Base-by-base conservation (phyloP, 331 rosid species). In the Dryas integrifolia region DNA sequence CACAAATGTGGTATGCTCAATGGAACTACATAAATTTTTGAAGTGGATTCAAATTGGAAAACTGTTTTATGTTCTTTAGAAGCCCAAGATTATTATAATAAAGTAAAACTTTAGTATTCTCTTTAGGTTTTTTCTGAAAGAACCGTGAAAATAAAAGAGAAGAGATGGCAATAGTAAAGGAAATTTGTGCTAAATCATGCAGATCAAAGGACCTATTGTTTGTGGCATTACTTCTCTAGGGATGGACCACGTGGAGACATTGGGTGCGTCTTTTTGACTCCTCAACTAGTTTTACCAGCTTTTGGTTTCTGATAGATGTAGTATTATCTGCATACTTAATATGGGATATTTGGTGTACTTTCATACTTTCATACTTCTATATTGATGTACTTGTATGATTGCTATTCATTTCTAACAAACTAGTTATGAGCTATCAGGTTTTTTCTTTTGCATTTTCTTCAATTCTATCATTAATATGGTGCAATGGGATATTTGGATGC, bases 221-320 rank as follows among this genome's bases (percentile, higher is more conserved):
- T 89, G 96, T 46, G 97, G 92, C 82, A 87, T 89, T 69, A 84
- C 91, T 50, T 86, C 97, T 60, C 77, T 91, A 66, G 90, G 92
- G 77, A 79, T 87, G 89, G 97, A 91, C 84, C 97, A 89, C 56
- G 72, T 80, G 39, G 92, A 87, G 77, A 57, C 75, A 53, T 81
- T 87, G 72, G 97, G 97, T 89, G 73, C 7, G 82, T 70, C 69
- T 67, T 55, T 71, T 52, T 65, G 10, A 41, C 26, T 18, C 61
- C 64, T 67, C 48, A 70, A n/a, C 43, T 58, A 71, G 49, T 73
- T 47, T 77, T 81, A 67, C 24, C 59, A 72, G 64, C 24, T 45
- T 79, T 47, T 69, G 68, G 72, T 62, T 81, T 82, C 77, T 72
- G 39, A 64, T 62, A 16, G 9, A 21, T 60, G 21, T 30, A 7